Evolutionary conservation across 768 basidiomycete species (phyloP).

Genomic region (Russula foetens): DNA sequence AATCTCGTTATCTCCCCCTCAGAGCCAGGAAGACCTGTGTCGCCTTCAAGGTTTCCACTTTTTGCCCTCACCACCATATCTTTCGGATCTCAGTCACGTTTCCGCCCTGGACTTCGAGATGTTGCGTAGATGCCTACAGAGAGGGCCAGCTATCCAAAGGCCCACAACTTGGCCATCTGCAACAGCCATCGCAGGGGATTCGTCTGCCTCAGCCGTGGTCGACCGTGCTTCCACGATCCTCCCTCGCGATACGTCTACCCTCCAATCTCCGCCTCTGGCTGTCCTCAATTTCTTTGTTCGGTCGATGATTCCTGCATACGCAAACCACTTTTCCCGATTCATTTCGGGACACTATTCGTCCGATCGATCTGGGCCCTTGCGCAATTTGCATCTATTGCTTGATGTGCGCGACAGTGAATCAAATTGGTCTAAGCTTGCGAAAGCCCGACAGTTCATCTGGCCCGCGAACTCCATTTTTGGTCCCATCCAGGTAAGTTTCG

Average conservation of each 20-base stretch:
- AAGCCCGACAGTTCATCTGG: conserved; percentile 1
- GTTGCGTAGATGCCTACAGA: conserved; percentile 9
- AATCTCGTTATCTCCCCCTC: conserved; percentile 40
- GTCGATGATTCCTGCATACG: conserved; percentile 13
- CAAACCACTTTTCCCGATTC: conserved; percentile 2
- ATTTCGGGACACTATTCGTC: conserved; percentile 9
- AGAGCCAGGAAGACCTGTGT: conserved; percentile 9
- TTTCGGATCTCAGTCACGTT: not conserved
- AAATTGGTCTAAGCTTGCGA: conserved; percentile 7
- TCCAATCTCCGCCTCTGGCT: not conserved
- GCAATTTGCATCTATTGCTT: conserved; percentile 8
- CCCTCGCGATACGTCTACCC: not conserved
- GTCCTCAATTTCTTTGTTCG: conserved; percentile 5
- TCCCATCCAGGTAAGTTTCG: conserved; percentile 20
- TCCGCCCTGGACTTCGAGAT: conserved; percentile 12
- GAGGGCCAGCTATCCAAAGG: not conserved
- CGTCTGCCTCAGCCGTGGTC: not conserved
- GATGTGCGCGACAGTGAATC: not conserved
- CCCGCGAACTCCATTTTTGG: not conserved
- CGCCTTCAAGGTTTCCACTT: conserved; percentile 12
- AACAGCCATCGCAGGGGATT: conserved; percentile 1
- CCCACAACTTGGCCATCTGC: not conserved
- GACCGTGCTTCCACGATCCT: conserved; percentile 3
- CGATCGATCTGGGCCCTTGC: not conserved
- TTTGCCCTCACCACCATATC: not conserved